Evolutionary conservation across 371 early-diverging fungal genomes (phyloP).

Genomic region (Nosema bombycis): DNA sequence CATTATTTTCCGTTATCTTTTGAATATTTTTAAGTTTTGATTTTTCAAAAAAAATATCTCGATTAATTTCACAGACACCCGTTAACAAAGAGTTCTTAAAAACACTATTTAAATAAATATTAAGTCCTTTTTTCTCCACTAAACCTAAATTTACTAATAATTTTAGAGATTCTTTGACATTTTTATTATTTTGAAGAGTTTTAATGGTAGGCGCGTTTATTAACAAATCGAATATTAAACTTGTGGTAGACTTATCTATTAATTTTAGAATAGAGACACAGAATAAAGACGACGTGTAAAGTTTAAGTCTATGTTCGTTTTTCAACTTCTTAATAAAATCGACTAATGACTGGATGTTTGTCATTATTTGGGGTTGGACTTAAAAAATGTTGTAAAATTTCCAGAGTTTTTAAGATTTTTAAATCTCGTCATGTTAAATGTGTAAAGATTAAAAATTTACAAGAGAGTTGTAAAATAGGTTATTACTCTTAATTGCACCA

Average conservation of each 20-base stretch:
- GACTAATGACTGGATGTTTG: conserved; percentile 12
- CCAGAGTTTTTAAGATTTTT: too few relatives aligned
- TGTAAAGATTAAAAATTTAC: too few relatives aligned
- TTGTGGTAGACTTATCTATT: conserved; percentile 35
- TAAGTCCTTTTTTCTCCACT: conserved; percentile 34
- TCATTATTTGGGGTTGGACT: conserved; percentile 16
- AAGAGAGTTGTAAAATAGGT: too few relatives aligned
- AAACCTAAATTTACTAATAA: conserved; percentile 23
- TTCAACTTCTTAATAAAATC: conserved; percentile 17
- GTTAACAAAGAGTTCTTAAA: conserved; percentile 47
- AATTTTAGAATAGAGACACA: conserved; percentile 39
- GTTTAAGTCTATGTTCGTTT: not conserved
- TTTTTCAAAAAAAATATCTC: conserved; percentile 16
- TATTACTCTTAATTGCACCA: too few relatives aligned
- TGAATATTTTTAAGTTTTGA: not conserved
- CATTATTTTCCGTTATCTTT: conserved; percentile 1
- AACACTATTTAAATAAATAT: conserved; percentile 31
- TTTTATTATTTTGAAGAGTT: conserved; percentile 32
- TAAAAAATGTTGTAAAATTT: too few relatives aligned
- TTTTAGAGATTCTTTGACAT: conserved; percentile 36
- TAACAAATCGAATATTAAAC: conserved; percentile 35
- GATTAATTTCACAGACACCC: conserved; percentile 23
- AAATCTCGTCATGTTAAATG: too few relatives aligned
- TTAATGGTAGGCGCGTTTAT: conserved; percentile 15
- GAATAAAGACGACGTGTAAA: conserved; percentile 33